Evolutionary conservation across 495 filamentous ascomycete genomes (phyloP).

Genomic region (Neurospora sp.): DNA sequence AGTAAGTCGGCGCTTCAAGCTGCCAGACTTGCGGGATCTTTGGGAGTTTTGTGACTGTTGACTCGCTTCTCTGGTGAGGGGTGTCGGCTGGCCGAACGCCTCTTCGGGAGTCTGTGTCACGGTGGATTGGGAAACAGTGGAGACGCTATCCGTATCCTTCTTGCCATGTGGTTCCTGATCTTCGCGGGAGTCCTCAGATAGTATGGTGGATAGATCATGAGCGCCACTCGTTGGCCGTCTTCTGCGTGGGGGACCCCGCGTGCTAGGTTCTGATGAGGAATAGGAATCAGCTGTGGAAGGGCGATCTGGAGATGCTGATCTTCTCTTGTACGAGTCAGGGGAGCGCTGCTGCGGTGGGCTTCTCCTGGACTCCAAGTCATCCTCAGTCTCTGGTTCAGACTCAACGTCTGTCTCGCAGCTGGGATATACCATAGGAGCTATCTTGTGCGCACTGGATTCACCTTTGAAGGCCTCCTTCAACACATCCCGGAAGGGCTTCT

Average conservation of each 20-base stretch:
- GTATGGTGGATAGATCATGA: conserved; percentile 67
- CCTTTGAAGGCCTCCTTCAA: conserved; percentile 47
- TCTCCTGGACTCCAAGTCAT: conserved; percentile 11
- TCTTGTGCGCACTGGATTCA: conserved; percentile 35
- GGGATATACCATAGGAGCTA: conserved; percentile 34
- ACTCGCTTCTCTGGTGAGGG: conserved; percentile 29
- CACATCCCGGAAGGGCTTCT: conserved; percentile 36
- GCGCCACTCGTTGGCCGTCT: conserved; percentile 51
- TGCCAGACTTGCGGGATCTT: conserved; percentile 22
- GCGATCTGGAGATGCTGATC: conserved; percentile 24
- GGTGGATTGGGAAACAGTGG: conserved; percentile 38
- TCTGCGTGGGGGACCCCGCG: conserved; percentile 23
- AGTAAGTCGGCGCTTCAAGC: conserved; percentile 64
- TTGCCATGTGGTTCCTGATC: conserved; percentile 14
- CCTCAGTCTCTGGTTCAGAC: conserved; percentile 17
- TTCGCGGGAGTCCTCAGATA: conserved; percentile 51
- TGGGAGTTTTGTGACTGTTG: conserved; percentile 4
- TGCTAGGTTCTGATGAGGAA: conserved; percentile 16
- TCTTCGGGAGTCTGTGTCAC: conserved; percentile 33
- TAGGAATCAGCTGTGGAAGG: conserved; percentile 24
- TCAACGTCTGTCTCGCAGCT: conserved; percentile 31
- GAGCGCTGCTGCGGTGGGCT: conserved; percentile 14
- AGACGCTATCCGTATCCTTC: conserved; percentile 29
- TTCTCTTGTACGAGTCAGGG: conserved; percentile 13
- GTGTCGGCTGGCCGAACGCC: conserved; percentile 26